Evolutionary conservation across 2,329 filamentous ascomycete genomes (phyloP).

Genomic region (Ophiostoma sp.): DNA sequence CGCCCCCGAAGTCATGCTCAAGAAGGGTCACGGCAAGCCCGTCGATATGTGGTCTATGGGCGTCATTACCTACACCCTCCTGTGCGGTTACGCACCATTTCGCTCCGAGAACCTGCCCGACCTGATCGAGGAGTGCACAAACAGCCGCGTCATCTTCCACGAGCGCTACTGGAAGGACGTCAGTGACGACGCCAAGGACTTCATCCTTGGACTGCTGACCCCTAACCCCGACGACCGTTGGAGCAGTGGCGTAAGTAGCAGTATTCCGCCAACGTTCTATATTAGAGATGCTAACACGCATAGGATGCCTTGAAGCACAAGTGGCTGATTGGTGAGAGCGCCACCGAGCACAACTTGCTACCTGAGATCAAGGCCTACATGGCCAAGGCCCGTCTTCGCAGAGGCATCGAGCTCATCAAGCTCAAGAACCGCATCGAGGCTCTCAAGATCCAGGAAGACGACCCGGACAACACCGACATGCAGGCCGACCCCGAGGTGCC

Average conservation of each 20-base stretch:
- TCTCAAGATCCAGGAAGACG: conserved; percentile 89
- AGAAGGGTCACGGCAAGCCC: conserved; percentile 93
- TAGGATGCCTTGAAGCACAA: conserved; percentile 72
- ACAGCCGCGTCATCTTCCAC: conserved; percentile 82
- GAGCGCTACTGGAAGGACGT: conserved; percentile 98
- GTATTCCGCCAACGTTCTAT: background rate
- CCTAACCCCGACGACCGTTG: conserved; percentile 70
- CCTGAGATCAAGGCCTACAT: conserved; percentile 95
- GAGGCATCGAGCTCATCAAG: conserved; percentile 94
- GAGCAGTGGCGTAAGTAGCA: conserved; percentile 59
- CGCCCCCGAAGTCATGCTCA: conserved; percentile 96
- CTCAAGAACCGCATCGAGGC: conserved; percentile 91
- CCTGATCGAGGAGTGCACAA: conserved; percentile 88
- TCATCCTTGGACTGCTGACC: conserved; percentile 77
- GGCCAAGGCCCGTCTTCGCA: conserved; percentile 81
- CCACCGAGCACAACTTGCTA: conserved; percentile 92
- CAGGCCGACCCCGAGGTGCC: conserved; percentile 55
- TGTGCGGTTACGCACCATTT: conserved; percentile 98
- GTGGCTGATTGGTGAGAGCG: conserved; percentile 88
- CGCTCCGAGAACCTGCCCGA: conserved; percentile 89
- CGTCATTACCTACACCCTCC: conserved; percentile 95
- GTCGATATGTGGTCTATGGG: conserved; percentile 99
- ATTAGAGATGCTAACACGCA: background rate
- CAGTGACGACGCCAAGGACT: conserved; percentile 89
- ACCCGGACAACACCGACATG: conserved; percentile 67